Base-by-base conservation (phyloP, 345 rosid genomes). In the Populus euphratica region DNA sequence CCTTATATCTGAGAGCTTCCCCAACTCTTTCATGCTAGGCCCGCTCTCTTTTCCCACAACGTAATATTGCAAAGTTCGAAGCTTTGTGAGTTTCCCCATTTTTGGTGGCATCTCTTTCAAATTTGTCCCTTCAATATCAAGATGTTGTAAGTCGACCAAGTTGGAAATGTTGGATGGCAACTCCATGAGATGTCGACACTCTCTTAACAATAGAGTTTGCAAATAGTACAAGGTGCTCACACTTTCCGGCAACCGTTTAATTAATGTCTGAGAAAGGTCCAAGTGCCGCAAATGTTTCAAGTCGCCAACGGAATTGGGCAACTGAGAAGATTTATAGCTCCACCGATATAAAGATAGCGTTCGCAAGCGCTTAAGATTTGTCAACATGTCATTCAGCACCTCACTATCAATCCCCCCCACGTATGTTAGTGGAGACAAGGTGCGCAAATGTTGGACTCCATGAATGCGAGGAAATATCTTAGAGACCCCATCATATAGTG, bases 251-350 rank as follows among this genome's bases (percentile, higher is more conserved):
- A 68, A 44, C 13, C 50, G 21, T 50, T 8, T 8, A 5, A 76
- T 76, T 52, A 21, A 9, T 31, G 72, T 21, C 2, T 21, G 23
- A 0, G 11, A 5, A 31, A 76, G 62, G 69, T 68, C 54, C 43
- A 76, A 20, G 20, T 67, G 38, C 52, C 72, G 64, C 14, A 76
- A 23, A 35, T 65, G 70, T 25, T 65, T 75, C 63, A 75, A 20
- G 54, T 65, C 14, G 11, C 77, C 63, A 14, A 75, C 65, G 21
- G 70, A 75, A 25, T 75, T n/a, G 14, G 75, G 75, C 27, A 72
- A 35, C 17, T 50, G 33, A 8, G 62, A 43, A 43, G 47, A 43
- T 11, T 62, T 27, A 5, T 29, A 5, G 3, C 2, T 21, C 21
- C 35, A 31, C 17, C 13, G 20, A 52, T 33, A 17, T 29, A 73